These are phyloP conservation scores for Xanthoconium separans DNA, from an alignment of 1,284 basidiomycete species.

Conservation along the genomic window DNA sequence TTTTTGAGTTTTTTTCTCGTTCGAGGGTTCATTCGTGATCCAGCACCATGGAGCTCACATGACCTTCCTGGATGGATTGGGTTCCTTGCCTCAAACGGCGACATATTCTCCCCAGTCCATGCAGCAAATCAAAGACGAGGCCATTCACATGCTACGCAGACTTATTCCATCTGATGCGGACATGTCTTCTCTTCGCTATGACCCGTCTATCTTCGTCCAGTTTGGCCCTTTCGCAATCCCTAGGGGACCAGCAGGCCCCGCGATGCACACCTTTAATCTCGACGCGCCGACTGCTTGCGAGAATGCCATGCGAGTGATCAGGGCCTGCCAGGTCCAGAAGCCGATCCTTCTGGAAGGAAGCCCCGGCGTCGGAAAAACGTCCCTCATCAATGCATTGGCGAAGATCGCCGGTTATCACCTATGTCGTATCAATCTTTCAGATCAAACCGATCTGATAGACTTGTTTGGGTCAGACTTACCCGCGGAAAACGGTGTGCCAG, in stretches of 20 bases:
- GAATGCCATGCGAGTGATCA: slow-evolving; percentile 88
- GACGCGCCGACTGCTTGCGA: slow-evolving; percentile 86
- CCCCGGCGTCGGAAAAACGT: slow-evolving; percentile 99
- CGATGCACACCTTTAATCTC: slow-evolving; percentile 69
- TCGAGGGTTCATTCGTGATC: slow-evolving; percentile 9
- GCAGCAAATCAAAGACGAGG: slow-evolving; percentile 49
- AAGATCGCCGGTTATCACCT: slow-evolving; percentile 77
- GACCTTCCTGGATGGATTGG: slow-evolving; percentile 84
- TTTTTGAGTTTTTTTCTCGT: slow-evolving; percentile 13
- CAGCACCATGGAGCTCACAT: slow-evolving; percentile 88
- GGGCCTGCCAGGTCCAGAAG: slow-evolving; percentile 89
- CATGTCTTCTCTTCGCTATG: slow-evolving; percentile 32
- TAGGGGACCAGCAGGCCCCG: slow-evolving; percentile 49
- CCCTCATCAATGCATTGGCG: slow-evolving; percentile 87
- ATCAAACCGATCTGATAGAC: slow-evolving; percentile 97
- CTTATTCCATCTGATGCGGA: slow-evolving; percentile 47
- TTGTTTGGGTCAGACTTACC: slow-evolving; percentile 97
- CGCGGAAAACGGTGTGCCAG: slow-evolving; percentile 86
- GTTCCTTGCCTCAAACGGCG: slow-evolving; percentile 69
- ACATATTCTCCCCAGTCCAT: slow-evolving; percentile 53
- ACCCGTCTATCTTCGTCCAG: slow-evolving; percentile 45
- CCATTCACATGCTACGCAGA: slow-evolving; percentile 45
- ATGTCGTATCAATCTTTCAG: slow-evolving; percentile 97
- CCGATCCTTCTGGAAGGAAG: slow-evolving; percentile 96
- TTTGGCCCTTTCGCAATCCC: slow-evolving; percentile 79